phyloP scores from a whole-genome alignment of 2,329 filamentous ascomycete species.

The Apiospora sp. region DNA sequence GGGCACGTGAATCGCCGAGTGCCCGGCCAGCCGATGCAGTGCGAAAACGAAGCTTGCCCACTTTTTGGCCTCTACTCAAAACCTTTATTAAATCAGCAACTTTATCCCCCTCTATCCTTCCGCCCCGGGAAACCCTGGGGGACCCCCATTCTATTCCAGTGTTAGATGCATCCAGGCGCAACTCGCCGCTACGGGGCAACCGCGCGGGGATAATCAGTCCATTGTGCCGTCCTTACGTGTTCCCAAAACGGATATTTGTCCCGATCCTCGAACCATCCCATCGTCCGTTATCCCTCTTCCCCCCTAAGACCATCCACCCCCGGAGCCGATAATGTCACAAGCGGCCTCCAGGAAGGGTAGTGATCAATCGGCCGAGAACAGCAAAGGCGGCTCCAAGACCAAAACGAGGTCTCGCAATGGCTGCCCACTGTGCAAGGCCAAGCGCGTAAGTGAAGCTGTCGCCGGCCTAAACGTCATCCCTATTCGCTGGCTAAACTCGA shows the following conservation, averaged over 20 bases:
- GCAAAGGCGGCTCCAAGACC: constrained; percentile 26
- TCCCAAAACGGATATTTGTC: constrained; percentile 22
- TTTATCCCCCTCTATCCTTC: constrained; percentile 9
- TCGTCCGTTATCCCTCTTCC: neutral
- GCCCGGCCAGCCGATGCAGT: neutral
- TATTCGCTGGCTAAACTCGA: neutral
- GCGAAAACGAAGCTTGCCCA: neutral
- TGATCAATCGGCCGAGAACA: constrained; percentile 25
- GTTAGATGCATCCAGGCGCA: constrained; percentile 13
- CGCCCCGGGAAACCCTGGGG: neutral
- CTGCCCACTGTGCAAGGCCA: constrained; percentile 43
- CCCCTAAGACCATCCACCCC: neutral
- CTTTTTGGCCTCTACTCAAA: constrained; percentile 4
- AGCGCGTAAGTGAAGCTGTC: constrained; percentile 31
- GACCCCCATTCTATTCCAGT: neutral
- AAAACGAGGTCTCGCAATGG: constrained; percentile 42
- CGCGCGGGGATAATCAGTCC: neutral
- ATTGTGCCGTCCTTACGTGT: neutral
- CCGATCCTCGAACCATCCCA: constrained; percentile 9
- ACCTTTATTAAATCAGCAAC: constrained; percentile 19
- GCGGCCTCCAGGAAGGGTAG: constrained; percentile 17
- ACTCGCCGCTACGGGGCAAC: constrained; percentile 5
- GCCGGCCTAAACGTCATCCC: neutral
- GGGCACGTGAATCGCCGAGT: neutral
- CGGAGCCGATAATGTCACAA: constrained; percentile 26